Base-by-base conservation (phyloP, 2,329 filamentous ascomycete species). In the Hypomyces perniciosus region DNA sequence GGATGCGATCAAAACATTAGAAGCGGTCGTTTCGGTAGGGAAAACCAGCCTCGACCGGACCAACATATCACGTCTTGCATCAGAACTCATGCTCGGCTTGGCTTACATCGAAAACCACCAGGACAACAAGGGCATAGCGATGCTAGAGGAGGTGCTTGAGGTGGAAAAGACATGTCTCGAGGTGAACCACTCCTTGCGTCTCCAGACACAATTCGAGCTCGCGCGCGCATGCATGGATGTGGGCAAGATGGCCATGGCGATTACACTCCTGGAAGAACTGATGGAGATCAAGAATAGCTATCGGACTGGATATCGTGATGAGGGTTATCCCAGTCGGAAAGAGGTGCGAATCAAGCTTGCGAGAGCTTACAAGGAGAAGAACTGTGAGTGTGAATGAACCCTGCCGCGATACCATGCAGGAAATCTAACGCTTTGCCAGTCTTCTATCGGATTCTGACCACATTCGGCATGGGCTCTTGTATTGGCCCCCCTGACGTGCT, bases 191-290 rank as follows among this genome's bases (percentile, higher is more conserved):
- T n/a, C 37, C 1, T 8, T 38, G 12, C 50, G 44, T 29, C 27
- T 55, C 9, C 31, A 42, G 12, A 51, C 55, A 33, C 48, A 55
- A 12, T 46, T 54, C 13, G 33, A 38, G 34, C 54, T 57, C 4
- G 54, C 33, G 30, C 31, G 9, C 13, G 47, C 43, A 9, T 53
- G 54, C 26, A 3, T 46, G 37, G 41, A 13, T 13, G 28, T 37
- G n/a, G 46, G 46, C 3, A 51, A 48, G 28, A 13, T 30, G 5
- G 35, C 50, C 13, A 27, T 38, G 6, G 50, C 50, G 8, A 33
- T 53, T 6, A 27, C 39, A 8, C 39, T 53, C 10, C 38, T 55
- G 6, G 46, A 53, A 46, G 26, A 53, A 5, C 5, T 52, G n/a
- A n/a, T 41, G 10, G 12, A 12, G 8, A 34, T 49, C 37, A 48